These are phyloP conservation scores for Moesziomyces sp. DNA, from an alignment of 1,284 basidiomycete species.

Conservation along the genomic window DNA sequence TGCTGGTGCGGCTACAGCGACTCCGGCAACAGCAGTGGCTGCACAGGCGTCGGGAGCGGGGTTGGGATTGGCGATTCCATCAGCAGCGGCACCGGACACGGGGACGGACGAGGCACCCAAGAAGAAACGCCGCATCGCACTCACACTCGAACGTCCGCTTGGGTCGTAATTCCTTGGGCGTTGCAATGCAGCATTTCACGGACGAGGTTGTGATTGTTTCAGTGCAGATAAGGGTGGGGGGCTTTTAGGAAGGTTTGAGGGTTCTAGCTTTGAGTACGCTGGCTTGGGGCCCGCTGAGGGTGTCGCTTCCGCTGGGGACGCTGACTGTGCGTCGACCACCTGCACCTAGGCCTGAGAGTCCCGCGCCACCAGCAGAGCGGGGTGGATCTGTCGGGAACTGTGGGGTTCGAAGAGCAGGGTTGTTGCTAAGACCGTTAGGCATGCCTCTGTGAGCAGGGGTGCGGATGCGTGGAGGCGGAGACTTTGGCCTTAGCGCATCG, in stretches of 20 bases:
- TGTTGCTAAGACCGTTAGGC: constrained; percentile 35
- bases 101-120: constrained; percentile 75
- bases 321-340: constrained; percentile 59
- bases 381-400: neutral
- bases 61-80: constrained; percentile 36
- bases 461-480: constrained; percentile 41
- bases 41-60: constrained; percentile 43
- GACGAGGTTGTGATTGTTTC: too few relatives aligned
- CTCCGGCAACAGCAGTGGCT: neutral
- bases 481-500: constrained; percentile 60
- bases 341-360: constrained; percentile 60
- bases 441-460: constrained; percentile 7
- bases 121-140: constrained; percentile 86
- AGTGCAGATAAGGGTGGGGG: too few relatives aligned
- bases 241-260: too few relatives aligned
- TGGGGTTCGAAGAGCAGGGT: constrained; percentile 20
- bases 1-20: neutral
- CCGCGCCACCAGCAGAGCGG: constrained; percentile 5
- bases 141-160: constrained; percentile 72
- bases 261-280: constrained; percentile 42
- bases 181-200: neutral
- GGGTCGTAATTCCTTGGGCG: constrained; percentile 22
- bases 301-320: constrained; percentile 61
- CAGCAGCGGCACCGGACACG: constrained; percentile 60
- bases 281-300: constrained; percentile 61